Conservation (phyloP, 1,139 yeast genomes). For the Suhomyces bokatorum region DNA sequence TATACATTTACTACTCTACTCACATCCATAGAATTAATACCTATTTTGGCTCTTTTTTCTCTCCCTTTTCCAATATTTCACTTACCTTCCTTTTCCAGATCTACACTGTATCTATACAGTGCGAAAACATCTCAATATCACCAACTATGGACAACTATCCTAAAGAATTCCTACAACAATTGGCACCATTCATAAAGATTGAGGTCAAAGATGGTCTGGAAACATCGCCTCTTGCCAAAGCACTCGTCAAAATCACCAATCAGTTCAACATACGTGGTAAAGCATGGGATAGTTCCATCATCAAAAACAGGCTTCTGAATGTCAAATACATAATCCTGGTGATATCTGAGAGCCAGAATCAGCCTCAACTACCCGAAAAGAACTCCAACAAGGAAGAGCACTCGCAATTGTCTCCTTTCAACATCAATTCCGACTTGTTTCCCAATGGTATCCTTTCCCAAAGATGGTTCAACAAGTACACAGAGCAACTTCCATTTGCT, state of each 20-base stretch:
- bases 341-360: conserved; percentile 4
- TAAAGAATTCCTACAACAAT: conserved; percentile 28
- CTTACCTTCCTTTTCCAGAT: background rate
- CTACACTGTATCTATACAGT: background rate
- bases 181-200: conserved; percentile 34
- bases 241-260: conserved; percentile 8
- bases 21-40: too few relatives aligned
- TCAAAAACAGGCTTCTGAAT: conserved; percentile 39
- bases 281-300: conserved; percentile 44
- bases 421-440: conserved; percentile 36
- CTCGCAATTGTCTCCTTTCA: conserved; percentile 40
- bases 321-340: conserved; percentile 33
- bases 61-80: too few relatives aligned
- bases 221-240: conserved; percentile 3
- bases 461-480: conserved; percentile 41
- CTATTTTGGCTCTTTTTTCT: too few relatives aligned
- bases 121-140: background rate
- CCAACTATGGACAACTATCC: conserved; percentile 35
- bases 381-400: conserved; percentile 20
- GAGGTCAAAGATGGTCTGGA: conserved; percentile 3
- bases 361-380: conserved; percentile 2
- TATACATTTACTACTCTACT: too few relatives aligned
- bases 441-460: conserved; percentile 45
- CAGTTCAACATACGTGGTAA: conserved; percentile 22
- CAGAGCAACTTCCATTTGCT: conserved; percentile 36